A percentile compares a stretch with the other conserved stretches of the same genome.
Evolutionary conservation across 768 basidiomycete species (phyloP).

Genomic region (Boletus reticuloceps): DNA sequence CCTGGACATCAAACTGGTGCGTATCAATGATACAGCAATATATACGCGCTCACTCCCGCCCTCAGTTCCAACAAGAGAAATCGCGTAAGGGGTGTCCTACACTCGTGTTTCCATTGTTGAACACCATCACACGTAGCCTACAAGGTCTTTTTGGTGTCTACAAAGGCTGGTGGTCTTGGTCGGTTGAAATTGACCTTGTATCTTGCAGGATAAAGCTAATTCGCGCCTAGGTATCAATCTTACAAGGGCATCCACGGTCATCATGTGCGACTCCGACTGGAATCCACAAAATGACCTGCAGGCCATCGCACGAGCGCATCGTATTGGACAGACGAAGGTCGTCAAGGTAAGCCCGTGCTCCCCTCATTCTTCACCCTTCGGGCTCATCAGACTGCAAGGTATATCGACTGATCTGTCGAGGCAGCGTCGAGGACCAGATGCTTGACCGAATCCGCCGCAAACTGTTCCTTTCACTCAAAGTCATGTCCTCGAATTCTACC

Average conservation of each 20-base stretch:
- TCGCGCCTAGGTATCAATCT: constrained; percentile 65
- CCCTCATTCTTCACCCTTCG: neutral
- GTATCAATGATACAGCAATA: constrained; percentile 7
- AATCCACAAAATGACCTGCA: constrained; percentile 80
- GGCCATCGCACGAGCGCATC: constrained; percentile 82
- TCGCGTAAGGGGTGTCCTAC: constrained; percentile 41
- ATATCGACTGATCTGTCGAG: constrained; percentile 65
- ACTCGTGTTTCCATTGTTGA: constrained; percentile 2
- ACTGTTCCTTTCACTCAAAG: constrained; percentile 61
- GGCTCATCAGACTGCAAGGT: constrained; percentile 39
- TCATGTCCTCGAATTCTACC: constrained; percentile 46
- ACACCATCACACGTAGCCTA: constrained; percentile 39
- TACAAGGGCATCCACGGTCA: constrained; percentile 75
- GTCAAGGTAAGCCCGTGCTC: constrained; percentile 46
- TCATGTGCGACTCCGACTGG: constrained; percentile 76
- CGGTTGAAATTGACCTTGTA: constrained; percentile 4
- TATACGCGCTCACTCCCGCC: neutral
- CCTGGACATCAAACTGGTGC: constrained; percentile 55
- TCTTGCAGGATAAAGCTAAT: constrained; percentile 14
- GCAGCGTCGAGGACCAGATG: constrained; percentile 76
- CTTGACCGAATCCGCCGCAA: constrained; percentile 69
- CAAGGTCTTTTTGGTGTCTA: constrained; percentile 68
- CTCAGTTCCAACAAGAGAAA: constrained; percentile 55
- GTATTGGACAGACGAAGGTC: constrained; percentile 72
- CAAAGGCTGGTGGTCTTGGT: constrained; percentile 71